Evolutionary conservation across 345 rosid genomes (phyloP).

Genomic region (Citrus inodora): DNA sequence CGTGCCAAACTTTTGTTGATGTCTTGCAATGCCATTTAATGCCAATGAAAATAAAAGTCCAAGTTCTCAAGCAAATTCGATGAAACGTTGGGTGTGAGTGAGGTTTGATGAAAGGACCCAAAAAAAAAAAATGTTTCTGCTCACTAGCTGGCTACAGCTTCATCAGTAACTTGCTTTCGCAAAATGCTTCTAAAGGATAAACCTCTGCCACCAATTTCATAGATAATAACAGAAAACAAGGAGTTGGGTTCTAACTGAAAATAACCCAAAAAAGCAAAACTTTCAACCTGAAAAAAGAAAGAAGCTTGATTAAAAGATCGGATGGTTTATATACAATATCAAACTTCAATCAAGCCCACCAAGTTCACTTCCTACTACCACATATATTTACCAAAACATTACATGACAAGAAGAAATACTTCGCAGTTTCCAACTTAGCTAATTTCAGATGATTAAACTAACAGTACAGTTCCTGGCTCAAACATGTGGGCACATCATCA

Average conservation of each 20-base stretch:
- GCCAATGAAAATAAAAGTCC: not conserved
- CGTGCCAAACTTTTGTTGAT: not conserved
- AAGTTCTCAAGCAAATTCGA: not conserved
- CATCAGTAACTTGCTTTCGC: not conserved
- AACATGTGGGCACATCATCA: not conserved
- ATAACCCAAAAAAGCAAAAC: not conserved
- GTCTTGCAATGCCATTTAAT: not conserved
- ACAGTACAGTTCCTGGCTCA: not conserved
- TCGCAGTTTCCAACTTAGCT: not conserved
- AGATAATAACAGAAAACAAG: not conserved
- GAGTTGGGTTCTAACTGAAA: not conserved
- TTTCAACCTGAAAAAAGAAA: not conserved
- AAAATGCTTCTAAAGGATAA: not conserved
- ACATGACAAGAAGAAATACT: not conserved
- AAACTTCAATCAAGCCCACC: not conserved
- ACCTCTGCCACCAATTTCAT: not conserved
- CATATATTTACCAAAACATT: not conserved
- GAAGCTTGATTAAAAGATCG: not conserved
- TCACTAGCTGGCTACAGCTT: not conserved
- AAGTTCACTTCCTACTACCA: not conserved
- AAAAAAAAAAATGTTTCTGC: too few relatives aligned
- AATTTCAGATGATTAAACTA: not conserved
- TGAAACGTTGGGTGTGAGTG: too few relatives aligned
- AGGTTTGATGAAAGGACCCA: too few relatives aligned
- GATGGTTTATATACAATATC: not conserved